These are phyloP conservation scores for Dioszegia crocea DNA, from an alignment of 768 basidiomycete genomes.

Conservation along the genomic window DNA sequence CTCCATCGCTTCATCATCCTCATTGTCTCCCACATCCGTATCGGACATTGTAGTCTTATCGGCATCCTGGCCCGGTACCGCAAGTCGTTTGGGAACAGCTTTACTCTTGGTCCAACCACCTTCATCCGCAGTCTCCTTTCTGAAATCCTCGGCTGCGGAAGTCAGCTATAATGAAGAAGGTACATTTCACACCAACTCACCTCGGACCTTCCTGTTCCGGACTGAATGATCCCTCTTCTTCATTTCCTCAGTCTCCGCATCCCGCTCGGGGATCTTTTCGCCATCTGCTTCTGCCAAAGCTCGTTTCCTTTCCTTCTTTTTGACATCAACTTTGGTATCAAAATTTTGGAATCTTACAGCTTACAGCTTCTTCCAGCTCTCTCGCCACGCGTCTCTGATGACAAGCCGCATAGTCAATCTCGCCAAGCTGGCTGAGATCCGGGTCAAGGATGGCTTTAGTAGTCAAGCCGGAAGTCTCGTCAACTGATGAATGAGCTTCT, in stretches of 20 bases:
- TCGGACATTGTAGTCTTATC: not conserved
- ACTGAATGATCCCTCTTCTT: constrained; percentile 4
- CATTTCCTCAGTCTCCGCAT: not conserved
- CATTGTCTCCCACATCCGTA: not conserved
- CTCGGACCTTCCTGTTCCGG: not conserved
- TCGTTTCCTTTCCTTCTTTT: not conserved
- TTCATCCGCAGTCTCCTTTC: not conserved
- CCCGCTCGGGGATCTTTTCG: no score
- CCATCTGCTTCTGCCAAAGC: not conserved
- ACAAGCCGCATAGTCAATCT: constrained; percentile 1
- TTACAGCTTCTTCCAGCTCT: not conserved
- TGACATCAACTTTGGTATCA: not conserved
- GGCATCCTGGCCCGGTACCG: not conserved
- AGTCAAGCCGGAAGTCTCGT: constrained; percentile 2
- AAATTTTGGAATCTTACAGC: not conserved
- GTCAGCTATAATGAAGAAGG: no score
- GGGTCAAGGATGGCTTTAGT: not conserved
- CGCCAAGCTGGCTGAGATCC: not conserved
- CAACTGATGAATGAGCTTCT: not conserved
- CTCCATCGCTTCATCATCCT: not conserved
- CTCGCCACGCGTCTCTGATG: not conserved
- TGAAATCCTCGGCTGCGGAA: not conserved
- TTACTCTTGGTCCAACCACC: not conserved
- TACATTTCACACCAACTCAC: not conserved
- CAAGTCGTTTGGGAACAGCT: not conserved